These are phyloP conservation scores for Eutrema yunnanense DNA, from an alignment of 345 rosid species.

Conservation along the genomic window DNA sequence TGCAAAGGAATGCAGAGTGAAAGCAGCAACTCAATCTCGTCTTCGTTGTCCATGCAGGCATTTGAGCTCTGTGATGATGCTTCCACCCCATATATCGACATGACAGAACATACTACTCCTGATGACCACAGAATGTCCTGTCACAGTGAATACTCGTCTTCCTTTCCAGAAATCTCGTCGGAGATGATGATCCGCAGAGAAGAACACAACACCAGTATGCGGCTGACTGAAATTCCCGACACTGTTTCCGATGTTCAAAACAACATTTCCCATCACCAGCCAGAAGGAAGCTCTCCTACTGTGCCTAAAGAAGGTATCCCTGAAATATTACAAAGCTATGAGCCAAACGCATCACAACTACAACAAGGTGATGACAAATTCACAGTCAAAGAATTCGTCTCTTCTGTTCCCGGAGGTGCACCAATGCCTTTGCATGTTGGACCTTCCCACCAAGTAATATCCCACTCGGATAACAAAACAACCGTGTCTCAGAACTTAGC, in stretches of 20 bases:
- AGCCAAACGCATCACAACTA: neutral
- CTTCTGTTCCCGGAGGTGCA: slow-evolving; percentile 31
- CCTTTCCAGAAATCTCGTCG: slow-evolving; percentile 32
- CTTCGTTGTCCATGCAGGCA: slow-evolving; percentile 73
- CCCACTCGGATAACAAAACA: slow-evolving; percentile 35
- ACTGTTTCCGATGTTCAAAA: slow-evolving; percentile 30
- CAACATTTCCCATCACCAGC: slow-evolving; percentile 21
- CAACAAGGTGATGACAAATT: slow-evolving; percentile 61
- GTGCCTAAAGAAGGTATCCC: slow-evolving; percentile 6
- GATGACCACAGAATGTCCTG: slow-evolving; percentile 33
- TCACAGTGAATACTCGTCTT: slow-evolving; percentile 32
- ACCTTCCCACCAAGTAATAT: slow-evolving; percentile 29
- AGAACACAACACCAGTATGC: slow-evolving; percentile 27
- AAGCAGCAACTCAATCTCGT: slow-evolving; percentile 69
- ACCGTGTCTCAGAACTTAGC: slow-evolving; percentile 36
- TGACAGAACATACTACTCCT: slow-evolving; percentile 39
- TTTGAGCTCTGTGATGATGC: slow-evolving; percentile 81
- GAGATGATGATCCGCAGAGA: slow-evolving; percentile 31
- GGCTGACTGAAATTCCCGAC: slow-evolving; percentile 33
- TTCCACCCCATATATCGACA: slow-evolving; percentile 51
- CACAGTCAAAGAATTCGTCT: slow-evolving; percentile 56
- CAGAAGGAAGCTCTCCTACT: slow-evolving; percentile 38
- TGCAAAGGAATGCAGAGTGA: slow-evolving; percentile 58
- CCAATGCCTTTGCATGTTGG: slow-evolving; percentile 25
- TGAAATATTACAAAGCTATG: neutral